phyloP scores from a whole-genome alignment of 2,329 filamentous ascomycete genomes.

The Acephala macrosclerotiorum region DNA sequence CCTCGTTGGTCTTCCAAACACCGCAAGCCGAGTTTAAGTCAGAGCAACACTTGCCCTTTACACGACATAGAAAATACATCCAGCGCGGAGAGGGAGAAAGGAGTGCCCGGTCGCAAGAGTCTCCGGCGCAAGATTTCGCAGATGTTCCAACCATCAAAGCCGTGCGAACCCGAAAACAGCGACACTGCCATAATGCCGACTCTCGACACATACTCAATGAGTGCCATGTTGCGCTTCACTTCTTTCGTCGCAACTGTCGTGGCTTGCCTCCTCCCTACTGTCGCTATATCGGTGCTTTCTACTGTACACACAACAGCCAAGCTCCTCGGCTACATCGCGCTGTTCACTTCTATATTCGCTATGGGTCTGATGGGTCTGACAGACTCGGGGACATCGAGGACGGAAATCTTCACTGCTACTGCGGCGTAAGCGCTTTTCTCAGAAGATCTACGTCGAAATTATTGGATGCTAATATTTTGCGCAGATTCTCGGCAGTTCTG shows the following conservation, averaged over 20 bases:
- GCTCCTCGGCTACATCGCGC: conserved; percentile 28
- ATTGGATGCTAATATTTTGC: background rate
- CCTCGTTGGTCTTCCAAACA: too few species aligned
- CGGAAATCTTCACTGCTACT: conserved; percentile 37
- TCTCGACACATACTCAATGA: conserved; percentile 18
- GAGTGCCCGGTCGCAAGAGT: too few species aligned
- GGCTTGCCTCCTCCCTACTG: conserved; percentile 31
- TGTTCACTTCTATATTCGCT: conserved; percentile 32
- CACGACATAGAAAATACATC: too few species aligned
- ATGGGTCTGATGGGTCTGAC: conserved; percentile 31
- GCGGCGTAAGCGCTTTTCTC: conserved; percentile 36
- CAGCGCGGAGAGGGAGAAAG: too few species aligned
- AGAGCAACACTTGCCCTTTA: background rate
- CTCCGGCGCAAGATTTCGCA: too few species aligned
- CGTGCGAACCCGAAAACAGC: background rate
- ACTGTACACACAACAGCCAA: conserved; percentile 19
- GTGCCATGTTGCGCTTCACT: conserved; percentile 26
- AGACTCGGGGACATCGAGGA: conserved; percentile 19
- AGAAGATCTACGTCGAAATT: background rate
- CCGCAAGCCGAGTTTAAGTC: background rate
- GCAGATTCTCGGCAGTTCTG: conserved; percentile 35
- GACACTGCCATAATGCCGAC: background rate
- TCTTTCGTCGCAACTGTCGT: conserved; percentile 29
- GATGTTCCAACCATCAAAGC: too few species aligned
- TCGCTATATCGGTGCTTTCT: conserved; percentile 33